Percentiles rank a stretch among this genome's conserved stretches.
Conservation (phyloP, 345 rosid genomes). For the Linum tenue region DNA sequence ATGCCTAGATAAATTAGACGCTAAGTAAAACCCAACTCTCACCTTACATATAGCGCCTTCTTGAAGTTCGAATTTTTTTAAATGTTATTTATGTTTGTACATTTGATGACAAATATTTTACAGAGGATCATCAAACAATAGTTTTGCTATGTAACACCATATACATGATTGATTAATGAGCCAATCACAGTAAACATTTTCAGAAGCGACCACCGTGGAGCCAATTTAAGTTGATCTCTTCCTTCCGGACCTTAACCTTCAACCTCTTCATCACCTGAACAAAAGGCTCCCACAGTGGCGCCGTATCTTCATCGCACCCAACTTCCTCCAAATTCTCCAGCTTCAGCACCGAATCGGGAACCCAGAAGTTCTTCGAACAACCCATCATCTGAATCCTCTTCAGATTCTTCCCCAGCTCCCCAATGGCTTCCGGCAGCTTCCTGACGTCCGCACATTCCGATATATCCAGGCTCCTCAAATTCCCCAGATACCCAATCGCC, state of each 20-base stretch:
- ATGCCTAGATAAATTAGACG: no score
- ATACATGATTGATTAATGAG: no score
- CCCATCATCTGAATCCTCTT: slow-evolving; percentile 17
- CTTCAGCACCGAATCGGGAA: slow-evolving; percentile 17
- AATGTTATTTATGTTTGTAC: no score
- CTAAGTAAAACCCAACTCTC: no score
- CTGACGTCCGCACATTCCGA: slow-evolving; percentile 4
- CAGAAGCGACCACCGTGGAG: slow-evolving; percentile 4
- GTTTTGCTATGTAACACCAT: no score
- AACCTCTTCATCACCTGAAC: slow-evolving; percentile 1
- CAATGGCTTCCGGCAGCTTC: slow-evolving; percentile 10
- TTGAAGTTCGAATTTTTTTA: no score
- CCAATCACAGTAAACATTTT: not conserved
- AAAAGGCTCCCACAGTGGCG: slow-evolving; percentile 13
- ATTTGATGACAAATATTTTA: no score
- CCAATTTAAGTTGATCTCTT: slow-evolving; percentile 24
- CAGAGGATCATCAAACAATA: no score
- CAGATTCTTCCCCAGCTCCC: not conserved
- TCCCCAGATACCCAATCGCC: slow-evolving; percentile 2
- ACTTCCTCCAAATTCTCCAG: slow-evolving; percentile 18
- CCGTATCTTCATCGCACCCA: slow-evolving; percentile 20
- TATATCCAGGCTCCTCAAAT: slow-evolving; percentile 8
- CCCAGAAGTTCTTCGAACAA: slow-evolving; percentile 12
- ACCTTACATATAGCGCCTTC: no score
- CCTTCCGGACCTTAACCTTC: slow-evolving; percentile 12